A percentile compares a stretch with the other conserved stretches of the same genome.
Evolutionary conservation across 202 grass and related monocot species (phyloP).

Genomic region (Bolboschoenoplectus hybrid): DNA sequence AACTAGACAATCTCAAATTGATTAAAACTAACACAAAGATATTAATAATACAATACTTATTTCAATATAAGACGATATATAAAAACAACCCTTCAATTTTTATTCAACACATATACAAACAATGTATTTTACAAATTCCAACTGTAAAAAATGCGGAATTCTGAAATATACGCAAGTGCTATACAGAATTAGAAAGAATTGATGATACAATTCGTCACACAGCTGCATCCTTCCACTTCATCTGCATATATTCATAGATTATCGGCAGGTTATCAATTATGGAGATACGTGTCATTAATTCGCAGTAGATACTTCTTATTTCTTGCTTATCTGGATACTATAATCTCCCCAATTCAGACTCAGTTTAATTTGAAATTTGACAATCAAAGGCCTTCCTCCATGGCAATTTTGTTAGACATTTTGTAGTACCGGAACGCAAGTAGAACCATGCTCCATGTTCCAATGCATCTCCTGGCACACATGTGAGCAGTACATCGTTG

Average conservation of each 20-base stretch:
- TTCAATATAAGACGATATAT: background rate
- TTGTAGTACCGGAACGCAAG: conserved; percentile 42
- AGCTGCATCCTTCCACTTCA: conserved; percentile 21
- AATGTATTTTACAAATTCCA: conserved; percentile 22
- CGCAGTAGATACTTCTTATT: background rate
- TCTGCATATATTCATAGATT: conserved; percentile 2
- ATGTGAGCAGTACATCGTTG: conserved; percentile 88
- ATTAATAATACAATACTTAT: background rate
- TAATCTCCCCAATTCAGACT: conserved; percentile 2
- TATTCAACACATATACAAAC: conserved; percentile 24
- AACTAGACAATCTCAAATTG: background rate
- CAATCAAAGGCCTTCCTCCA: background rate
- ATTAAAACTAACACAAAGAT: background rate
- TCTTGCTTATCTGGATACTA: background rate
- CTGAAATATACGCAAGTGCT: background rate
- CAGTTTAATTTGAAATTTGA: background rate
- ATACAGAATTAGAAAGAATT: conserved; percentile 31
- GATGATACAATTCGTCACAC: conserved; percentile 25
- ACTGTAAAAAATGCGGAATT: conserved; percentile 33
- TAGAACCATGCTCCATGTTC: conserved; percentile 76
- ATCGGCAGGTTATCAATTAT: background rate
- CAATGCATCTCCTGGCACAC: conserved; percentile 96
- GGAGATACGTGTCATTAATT: background rate
- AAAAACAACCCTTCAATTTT: background rate
- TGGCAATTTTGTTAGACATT: conserved; percentile 2